Conservation (phyloP, 2,329 filamentous ascomycete genomes). For the Penicillium sp. region DNA sequence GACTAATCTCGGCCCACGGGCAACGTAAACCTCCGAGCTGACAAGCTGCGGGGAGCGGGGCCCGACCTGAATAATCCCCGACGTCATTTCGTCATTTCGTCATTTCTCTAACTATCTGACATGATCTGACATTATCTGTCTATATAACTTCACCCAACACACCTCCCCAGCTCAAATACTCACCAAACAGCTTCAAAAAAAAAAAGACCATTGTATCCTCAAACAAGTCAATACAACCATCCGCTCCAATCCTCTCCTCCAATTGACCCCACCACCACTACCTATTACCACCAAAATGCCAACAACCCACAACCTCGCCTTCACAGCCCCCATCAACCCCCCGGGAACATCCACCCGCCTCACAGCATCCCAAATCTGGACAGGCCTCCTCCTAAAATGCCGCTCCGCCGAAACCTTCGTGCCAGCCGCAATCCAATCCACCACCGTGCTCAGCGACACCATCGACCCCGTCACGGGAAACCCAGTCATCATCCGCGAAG, state of each 20-base stretch:
- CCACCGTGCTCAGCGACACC: conserved; percentile 36
- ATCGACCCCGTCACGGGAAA: conserved; percentile 31
- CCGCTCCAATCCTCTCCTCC: background rate
- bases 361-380: conserved; percentile 46
- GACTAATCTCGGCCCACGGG: too few species aligned
- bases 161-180: background rate
- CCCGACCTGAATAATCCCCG: background rate
- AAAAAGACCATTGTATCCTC: background rate
- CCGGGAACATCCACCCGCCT: conserved; percentile 36
- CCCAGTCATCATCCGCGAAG: conserved; percentile 36
- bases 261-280: background rate
- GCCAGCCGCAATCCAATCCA: conserved; percentile 36
- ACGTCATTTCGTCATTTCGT: background rate
- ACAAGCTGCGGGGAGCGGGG: background rate
- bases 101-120: too few species aligned
- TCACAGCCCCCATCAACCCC: conserved; percentile 48
- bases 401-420: conserved; percentile 41
- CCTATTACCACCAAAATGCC: conserved; percentile 19
- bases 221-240: background rate
- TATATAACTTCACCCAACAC: background rate
- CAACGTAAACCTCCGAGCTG: background rate
- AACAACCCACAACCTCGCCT: conserved; percentile 44
- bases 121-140: background rate
- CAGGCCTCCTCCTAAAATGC: conserved; percentile 39
- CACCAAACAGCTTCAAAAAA: background rate